A percentile compares a stretch with the other conserved stretches of the same genome.
phyloP scores from a whole-genome alignment of 2,329 filamentous ascomycete species.

The Thielaviopsis musarum region DNA sequence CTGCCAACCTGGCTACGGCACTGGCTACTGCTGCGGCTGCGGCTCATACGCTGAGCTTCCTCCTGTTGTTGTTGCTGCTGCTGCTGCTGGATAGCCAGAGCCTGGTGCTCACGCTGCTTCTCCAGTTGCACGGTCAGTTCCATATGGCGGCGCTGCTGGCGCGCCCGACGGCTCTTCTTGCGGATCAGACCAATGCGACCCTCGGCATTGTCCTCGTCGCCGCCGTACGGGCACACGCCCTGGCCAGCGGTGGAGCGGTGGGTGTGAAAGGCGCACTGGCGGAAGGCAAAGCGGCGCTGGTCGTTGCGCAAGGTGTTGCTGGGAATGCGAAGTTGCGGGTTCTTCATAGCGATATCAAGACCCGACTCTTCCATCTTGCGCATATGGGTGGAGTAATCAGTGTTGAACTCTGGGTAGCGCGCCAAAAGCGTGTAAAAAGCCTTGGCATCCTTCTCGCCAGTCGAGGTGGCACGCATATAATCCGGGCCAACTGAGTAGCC shows the following conservation, averaged over 20 bases:
- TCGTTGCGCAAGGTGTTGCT: constrained; percentile 38
- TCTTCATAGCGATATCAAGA: constrained; percentile 38
- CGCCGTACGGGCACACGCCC: constrained; percentile 32
- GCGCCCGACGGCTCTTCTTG: constrained; percentile 5
- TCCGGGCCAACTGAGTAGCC: constrained; percentile 6
- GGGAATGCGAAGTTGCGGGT: constrained; percentile 41
- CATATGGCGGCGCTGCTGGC: constrained; percentile 4
- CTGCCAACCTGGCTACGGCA: background rate
- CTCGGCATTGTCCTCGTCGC: constrained; percentile 6
- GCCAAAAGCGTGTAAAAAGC: constrained; percentile 27
- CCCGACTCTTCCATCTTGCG: constrained; percentile 33
- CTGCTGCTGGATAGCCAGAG: background rate
- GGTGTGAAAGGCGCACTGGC: constrained; percentile 43
- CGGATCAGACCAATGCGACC: constrained; percentile 7
- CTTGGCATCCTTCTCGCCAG: constrained; percentile 17
- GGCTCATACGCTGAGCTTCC: background rate
- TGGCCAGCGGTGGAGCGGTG: constrained; percentile 38
- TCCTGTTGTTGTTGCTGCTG: background rate
- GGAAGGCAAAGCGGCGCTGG: constrained; percentile 42
- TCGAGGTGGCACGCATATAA: constrained; percentile 15
- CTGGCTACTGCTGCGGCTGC: background rate
- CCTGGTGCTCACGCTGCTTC: constrained; percentile 2
- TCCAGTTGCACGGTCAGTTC: constrained; percentile 3
- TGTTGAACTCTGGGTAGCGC: constrained; percentile 27
- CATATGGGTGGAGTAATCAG: constrained; percentile 35